Base-by-base conservation (phyloP, 176 grass and related monocot species). In the Raddia distichophylla region DNA sequence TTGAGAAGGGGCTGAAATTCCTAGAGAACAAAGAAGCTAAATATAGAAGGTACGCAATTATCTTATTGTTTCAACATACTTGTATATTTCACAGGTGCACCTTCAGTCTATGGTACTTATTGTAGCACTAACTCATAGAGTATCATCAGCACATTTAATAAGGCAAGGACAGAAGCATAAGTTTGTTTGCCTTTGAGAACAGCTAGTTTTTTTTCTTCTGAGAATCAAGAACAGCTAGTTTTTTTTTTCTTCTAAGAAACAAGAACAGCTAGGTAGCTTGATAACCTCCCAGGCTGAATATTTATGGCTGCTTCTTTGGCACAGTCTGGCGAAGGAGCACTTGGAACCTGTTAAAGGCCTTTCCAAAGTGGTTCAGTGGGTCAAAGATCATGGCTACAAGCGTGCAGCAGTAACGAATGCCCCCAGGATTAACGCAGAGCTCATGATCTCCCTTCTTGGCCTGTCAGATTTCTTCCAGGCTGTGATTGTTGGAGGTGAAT, bases 381-480 rank as follows among this genome's bases (percentile, higher is more conserved):
- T 94, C 11, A 83, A 88, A 43, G 92, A 94, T 11, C 82, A 63
- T 7, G 94, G 94, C 10, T 82, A 92, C 48, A 97, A 94, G 55
- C 77, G 87, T 1, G 87, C 92, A 4, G 94, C 92, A 1, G 92
- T 97, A 6, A 94, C 94, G 17, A 97, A 97, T 50, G 94, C 94
- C 69, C 94, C 94, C 8, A 97, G 94, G 84, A 77, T 83, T 17
- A 97, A 97, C 35, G 92, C 93, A 0, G 94, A 94, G 64, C 84
- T 97, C 32, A 98, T 98, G 90, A 93, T 98, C 81, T 91, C 89
- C 5, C 88, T 91, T 32, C 90, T 98, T 18, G 93, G 93, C 16
- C 88, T 98, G 4, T 82, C 88, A 11, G 93, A 98, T 69, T 98
- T 98, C 81, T 98, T 98, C 78, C 79, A 93, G 58, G 86, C 70